These are phyloP conservation scores for Globisporangium iwayamae DNA, from an alignment of 352 stramenopile species.

Conservation along the genomic window DNA sequence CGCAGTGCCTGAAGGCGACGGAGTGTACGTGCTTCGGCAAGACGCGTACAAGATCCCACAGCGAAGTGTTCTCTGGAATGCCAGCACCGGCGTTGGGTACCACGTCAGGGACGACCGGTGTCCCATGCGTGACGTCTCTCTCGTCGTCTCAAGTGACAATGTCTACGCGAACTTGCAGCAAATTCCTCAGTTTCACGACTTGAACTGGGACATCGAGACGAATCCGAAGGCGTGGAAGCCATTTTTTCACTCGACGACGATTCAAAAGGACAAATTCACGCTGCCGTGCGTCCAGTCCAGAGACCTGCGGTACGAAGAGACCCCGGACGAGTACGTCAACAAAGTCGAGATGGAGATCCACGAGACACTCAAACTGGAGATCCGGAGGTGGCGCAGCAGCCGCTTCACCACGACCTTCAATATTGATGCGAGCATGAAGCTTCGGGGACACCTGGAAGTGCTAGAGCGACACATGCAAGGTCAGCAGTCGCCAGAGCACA, in stretches of 20 bases:
- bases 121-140: constrained; percentile 79
- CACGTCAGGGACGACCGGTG: constrained; percentile 70
- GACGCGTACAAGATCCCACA: constrained; percentile 49
- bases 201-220: constrained; percentile 82
- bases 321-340: constrained; percentile 47
- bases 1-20: constrained; percentile 83
- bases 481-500: constrained; percentile 7
- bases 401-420: constrained; percentile 87
- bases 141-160: constrained; percentile 88
- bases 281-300: constrained; percentile 52
- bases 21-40: constrained; percentile 80
- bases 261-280: constrained; percentile 21
- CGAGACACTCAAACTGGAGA: constrained; percentile 79
- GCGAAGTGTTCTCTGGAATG: constrained; percentile 84
- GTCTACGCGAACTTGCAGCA: constrained; percentile 89
- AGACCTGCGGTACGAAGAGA: constrained; percentile 57
- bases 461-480: constrained; percentile 47
- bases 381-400: constrained; percentile 87
- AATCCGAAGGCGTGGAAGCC: constrained; percentile 85
- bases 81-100: constrained; percentile 80
- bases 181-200: constrained; percentile 34
- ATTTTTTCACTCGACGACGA: constrained; percentile 48
- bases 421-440: constrained; percentile 73
- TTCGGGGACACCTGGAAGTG: constrained; percentile 64
- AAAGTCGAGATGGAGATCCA: constrained; percentile 76